Conservation (phyloP, 805 yeast genomes). For the Metschnikowia hibisci region DNA sequence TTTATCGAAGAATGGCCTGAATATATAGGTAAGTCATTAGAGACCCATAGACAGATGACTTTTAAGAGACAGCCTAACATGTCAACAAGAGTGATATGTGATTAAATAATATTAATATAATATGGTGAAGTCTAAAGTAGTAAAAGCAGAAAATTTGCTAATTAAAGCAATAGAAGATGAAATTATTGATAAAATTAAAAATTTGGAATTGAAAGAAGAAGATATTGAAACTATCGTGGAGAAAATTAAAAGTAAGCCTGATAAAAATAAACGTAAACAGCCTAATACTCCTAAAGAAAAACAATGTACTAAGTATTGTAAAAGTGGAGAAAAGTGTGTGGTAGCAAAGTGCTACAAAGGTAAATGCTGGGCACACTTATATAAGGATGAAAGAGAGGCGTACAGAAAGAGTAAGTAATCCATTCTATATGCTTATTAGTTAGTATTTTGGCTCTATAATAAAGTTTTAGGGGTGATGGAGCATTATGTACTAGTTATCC, state of each 20-base stretch:
- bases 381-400: no score
- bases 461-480: no score
- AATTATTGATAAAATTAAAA: no score
- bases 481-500: no score
- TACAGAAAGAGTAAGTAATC: no score
- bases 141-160: neutral
- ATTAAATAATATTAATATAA: no score
- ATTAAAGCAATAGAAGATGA: neutral
- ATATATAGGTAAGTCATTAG: neutral
- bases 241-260: neutral
- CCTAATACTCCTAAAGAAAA: neutral
- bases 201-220: neutral
- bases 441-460: no score
- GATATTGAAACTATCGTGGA: neutral
- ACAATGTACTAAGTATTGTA: neutral
- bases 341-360: no score
- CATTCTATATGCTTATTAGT: no score
- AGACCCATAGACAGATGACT: neutral
- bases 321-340: no score
- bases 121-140: neutral
- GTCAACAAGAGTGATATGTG: neutral
- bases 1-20: neutral
- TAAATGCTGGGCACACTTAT: no score
- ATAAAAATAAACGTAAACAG: neutral
- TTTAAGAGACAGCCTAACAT: neutral